These are phyloP conservation scores for Coemansia sp. DNA, from an alignment of 192 early-diverging fungal genomes.

Conservation along the genomic window DNA sequence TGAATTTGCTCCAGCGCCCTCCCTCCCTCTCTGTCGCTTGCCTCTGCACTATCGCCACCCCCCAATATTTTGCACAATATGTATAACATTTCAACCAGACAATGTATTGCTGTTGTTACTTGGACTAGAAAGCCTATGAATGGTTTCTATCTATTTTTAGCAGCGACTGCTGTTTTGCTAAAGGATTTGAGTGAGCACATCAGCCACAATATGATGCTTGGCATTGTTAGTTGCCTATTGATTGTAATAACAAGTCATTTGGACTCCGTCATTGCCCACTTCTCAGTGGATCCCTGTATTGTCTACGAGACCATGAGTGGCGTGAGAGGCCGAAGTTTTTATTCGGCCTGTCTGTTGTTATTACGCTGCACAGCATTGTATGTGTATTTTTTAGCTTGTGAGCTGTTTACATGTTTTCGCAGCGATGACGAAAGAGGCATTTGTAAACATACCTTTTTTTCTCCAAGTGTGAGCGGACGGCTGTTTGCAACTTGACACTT, in stretches of 20 bases:
- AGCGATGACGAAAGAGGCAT: not conserved
- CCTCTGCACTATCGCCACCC: constrained; percentile 7
- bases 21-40: not conserved
- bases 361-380: not conserved
- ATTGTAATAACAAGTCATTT: not conserved
- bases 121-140: not conserved
- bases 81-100: not conserved
- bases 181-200: not conserved
- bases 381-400: not conserved
- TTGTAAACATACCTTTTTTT: not conserved
- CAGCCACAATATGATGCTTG: constrained; percentile 2
- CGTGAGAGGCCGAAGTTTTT: not conserved
- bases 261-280: not conserved
- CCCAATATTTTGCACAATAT: constrained; percentile 9
- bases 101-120: not conserved
- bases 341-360: not conserved
- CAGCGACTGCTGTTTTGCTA: not conserved
- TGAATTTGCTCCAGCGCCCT: constrained; percentile 4
- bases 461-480: not conserved
- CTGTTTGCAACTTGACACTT: not conserved
- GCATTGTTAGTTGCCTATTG: not conserved
- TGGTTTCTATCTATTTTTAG: constrained; percentile 2
- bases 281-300: not conserved
- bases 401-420: constrained; percentile 4
- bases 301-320: not conserved